phyloP scores from a whole-genome alignment of 148 eudicot species.

The Tetragonia tetragonoides region DNA sequence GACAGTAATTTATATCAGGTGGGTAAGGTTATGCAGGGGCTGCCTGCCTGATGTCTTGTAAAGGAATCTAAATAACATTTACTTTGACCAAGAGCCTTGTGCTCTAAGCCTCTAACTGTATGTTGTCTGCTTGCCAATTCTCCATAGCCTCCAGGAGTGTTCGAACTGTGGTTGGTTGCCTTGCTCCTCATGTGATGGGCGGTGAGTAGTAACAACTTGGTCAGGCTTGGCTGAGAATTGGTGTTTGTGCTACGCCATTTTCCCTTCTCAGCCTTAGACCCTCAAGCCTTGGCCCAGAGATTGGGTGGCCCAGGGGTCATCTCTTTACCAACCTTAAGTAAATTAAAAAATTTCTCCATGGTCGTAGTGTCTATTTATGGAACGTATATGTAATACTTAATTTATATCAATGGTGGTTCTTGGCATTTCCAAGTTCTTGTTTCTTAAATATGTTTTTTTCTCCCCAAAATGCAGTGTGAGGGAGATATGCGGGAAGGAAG shows the following conservation, averaged over 20 bases:
- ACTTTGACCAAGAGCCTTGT: background rate
- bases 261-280: background rate
- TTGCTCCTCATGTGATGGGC: background rate
- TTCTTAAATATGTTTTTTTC: background rate
- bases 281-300: background rate
- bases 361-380: too few species aligned
- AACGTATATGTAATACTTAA: background rate
- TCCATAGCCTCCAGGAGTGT: background rate
- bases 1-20: background rate
- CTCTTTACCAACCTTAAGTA: background rate
- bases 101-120: background rate
- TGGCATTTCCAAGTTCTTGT: background rate
- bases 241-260: background rate
- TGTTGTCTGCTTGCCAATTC: background rate
- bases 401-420: background rate
- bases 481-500: slow-evolving; percentile 87
- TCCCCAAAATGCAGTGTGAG: slow-evolving; percentile 53
- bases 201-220: background rate
- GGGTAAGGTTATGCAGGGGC: background rate
- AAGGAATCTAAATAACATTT: background rate
- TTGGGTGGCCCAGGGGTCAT: too few species aligned
- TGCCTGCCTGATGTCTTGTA: background rate
- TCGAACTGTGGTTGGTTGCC: background rate
- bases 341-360: background rate
- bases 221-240: background rate